Conservation (phyloP, 805 yeast genomes). For the Suhomyces sp. region DNA sequence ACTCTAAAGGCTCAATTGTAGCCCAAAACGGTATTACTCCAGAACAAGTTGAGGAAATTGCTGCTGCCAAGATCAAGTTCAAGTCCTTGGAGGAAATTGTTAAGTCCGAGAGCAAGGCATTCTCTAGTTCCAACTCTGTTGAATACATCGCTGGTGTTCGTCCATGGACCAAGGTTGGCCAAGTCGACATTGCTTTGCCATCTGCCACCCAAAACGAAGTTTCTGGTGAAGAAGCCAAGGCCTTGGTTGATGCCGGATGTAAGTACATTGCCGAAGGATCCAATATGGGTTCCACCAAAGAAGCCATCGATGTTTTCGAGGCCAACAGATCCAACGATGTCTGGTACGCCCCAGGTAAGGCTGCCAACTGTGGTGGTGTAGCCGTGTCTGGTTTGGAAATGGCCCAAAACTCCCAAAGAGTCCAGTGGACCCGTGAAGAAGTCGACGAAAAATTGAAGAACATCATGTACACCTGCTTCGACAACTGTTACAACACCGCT, state of each 20-base stretch:
- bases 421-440: slow-evolving; percentile 85
- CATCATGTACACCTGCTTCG: slow-evolving; percentile 91
- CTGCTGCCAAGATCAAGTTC: slow-evolving; percentile 76
- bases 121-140: slow-evolving; percentile 52
- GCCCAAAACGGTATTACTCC: slow-evolving; percentile 78
- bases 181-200: slow-evolving; percentile 94
- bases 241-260: slow-evolving; percentile 87
- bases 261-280: slow-evolving; percentile 98
- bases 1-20: slow-evolving; percentile 88
- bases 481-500: slow-evolving; percentile 89
- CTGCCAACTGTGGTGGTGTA: slow-evolving; percentile 99
- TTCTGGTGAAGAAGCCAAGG: slow-evolving; percentile 94
- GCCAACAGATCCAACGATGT: slow-evolving; percentile 65
- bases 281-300: slow-evolving; percentile 98
- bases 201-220: slow-evolving; percentile 99
- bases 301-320: slow-evolving; percentile 94
- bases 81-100: slow-evolving; percentile 68
- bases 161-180: slow-evolving; percentile 92
- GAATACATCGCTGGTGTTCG: slow-evolving; percentile 90
- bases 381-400: slow-evolving; percentile 97
- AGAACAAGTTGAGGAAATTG: slow-evolving; percentile 73
- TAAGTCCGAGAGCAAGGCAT: slow-evolving; percentile 50
- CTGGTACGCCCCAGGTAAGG: slow-evolving; percentile 99
- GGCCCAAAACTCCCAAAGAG: slow-evolving; percentile 98
- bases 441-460: slow-evolving; percentile 87